Conservation (phyloP, 441 rosid genomes). For the Populus hybrid region DNA sequence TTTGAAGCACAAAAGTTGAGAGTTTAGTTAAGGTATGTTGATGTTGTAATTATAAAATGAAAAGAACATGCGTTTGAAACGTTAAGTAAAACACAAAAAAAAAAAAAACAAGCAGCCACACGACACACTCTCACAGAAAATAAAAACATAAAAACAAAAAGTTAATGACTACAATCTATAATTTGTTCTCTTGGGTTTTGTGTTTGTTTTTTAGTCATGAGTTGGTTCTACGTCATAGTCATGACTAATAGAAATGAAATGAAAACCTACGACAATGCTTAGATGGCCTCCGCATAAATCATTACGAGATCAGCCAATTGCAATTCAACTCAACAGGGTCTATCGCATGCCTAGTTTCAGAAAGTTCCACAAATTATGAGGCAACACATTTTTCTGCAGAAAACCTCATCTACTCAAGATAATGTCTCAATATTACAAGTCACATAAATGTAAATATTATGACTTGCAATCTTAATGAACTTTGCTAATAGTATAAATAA, state of each 20-base stretch:
- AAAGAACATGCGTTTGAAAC: neutral
- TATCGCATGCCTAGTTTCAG: neutral
- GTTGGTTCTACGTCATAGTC: neutral
- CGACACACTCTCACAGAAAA: neutral
- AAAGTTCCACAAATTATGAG: neutral
- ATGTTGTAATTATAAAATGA: neutral
- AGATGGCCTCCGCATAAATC: neutral
- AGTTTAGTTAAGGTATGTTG: slow-evolving; percentile 7
- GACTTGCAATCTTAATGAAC: neutral
- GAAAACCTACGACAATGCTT: neutral
- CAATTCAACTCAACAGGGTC: neutral
- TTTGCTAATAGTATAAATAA: neutral
- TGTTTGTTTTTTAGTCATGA: neutral
- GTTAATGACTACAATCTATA: neutral
- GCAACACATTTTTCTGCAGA: neutral
- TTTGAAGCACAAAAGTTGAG: slow-evolving; percentile 28
- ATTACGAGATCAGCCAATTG: neutral
- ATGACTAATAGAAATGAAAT: neutral
- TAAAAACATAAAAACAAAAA: neutral
- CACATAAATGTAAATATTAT: neutral
- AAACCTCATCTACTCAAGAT: slow-evolving; percentile 10
- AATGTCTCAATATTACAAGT: neutral
- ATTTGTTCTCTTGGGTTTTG: neutral
- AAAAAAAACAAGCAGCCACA: neutral
- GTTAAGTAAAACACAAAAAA: neutral